Evolutionary conservation across 176 grass and related monocot genomes (phyloP), one percentile per base, ranked within the genome.

Genomic region (Eragrostis curvula): DNA sequence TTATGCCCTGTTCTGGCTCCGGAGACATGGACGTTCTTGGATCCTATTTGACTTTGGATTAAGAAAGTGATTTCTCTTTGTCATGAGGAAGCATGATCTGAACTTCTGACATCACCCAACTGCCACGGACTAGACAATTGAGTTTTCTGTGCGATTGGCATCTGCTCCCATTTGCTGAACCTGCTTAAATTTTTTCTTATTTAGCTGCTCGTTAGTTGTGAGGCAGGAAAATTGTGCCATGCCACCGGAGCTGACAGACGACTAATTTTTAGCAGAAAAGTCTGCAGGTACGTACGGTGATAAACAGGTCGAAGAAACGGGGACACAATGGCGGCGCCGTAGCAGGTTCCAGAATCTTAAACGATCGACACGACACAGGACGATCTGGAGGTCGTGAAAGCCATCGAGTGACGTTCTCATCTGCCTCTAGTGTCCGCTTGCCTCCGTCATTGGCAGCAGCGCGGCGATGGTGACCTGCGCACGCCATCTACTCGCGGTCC

Each of bases 1-100:
- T 27, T 73, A 72, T 60, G 48, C 2, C 36, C 9, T 68, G 76
- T 45, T 42, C 51, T 21, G 68, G 13, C 39, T 28, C 28, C 47
- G 55, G 48, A 49, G 45, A 83, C 79, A 83, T 21, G 13, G 36
- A 20, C 28, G 77, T 67, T 13, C 27, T 49, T 48, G 81, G 24
- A 11, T 68, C 44, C 25, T 28, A 21, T 79, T 81, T 89, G 87
- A 85, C 82, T 29, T 81, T 12, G 45, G 62, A 64, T 75, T 70
- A 45, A 4, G 25, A 69, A 42, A 9, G 32, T 18, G n/a, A 23
- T 18, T 51, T 49, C 23, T 50, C 8, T 7, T 10, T 2, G 46
- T 32, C 10, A 50, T 27, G n/a, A 25, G 9, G 5, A 69, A 13
- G 1, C 40, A 25, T 48, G 27, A 39, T 40, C 78, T 50, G 53